Evolutionary conservation across 2,329 filamentous ascomycete genomes (phyloP), one percentile per base, ranked within the genome.

Genomic region (Monilinia aucupariae): DNA sequence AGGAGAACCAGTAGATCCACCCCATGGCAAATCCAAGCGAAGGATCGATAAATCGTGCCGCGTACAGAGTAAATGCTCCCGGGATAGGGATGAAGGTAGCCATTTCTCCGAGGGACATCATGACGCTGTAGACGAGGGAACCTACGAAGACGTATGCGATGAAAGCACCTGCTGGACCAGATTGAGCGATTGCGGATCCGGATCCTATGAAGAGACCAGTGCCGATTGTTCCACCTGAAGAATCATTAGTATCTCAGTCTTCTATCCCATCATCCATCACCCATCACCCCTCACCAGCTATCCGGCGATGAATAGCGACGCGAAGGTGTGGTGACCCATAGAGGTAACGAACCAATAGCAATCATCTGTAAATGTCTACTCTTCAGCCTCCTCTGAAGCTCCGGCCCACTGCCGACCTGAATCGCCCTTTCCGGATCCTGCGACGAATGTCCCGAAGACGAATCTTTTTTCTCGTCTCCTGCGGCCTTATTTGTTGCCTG

Each of bases 1-100:
- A 92, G 45, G 82, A 86, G 72, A 91, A 91, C 86, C 87, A 92
- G 76, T 92, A 92, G 64, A 90, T 86, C 89, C 89, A 92, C 25
- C 90, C 89, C 81, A 92, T 88, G 25, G 88, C 82, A 70, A 92
- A 92, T 9, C 88, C 88, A 54, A 91, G 78, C 62, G 85, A 86
- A 13, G 84, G 85, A 71, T 90, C 86, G 64, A 91, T 81, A 70
- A 93, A 91, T 22, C 90, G 87, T 47, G 85, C 82, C 27, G 89
- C 88, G 70, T 92, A 93, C 49, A 86, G 82, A 37, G 88, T 89
- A 73, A 92, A 92, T 48, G 88, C 87, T 64, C 89, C 90, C 25
- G 87, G 80, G 43, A 92, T 85, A 7, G 91, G 91, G 34, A 92
- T 85, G 69, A 86, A 91, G 13, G 89, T 87, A 12, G 89, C 87